Evolutionary conservation across 306 rosid genomes (phyloP), one percentile per base, ranked within the genome.

Genomic region (Oemleria cerasiformis): DNA sequence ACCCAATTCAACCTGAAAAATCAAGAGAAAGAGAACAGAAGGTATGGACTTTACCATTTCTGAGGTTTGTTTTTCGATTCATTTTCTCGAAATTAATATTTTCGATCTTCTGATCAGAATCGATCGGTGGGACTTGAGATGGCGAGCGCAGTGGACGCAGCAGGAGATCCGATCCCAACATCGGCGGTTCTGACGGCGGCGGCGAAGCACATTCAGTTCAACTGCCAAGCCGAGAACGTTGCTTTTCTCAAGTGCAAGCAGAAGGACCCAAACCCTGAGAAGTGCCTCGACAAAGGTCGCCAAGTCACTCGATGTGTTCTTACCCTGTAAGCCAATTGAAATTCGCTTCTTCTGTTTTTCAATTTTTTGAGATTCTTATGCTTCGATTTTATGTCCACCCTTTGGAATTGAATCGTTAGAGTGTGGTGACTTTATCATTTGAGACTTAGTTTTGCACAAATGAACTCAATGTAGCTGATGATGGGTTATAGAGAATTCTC

Each of bases 221-320:
- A 80, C 65, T 94, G 97, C 83, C 92, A 87, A 43, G 63, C 85
- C 9, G 97, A 91, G 87, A 94, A 91, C 65, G 73, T 94, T 83
- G 98, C 84, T 9, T 94, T 89, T 49, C 87, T 94, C 48, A 92
- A 86, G 84, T 91, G 98, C 80, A 94, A 94, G 90, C 85, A 83
- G 92, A 86, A 86, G 77, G 98, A 94, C 73, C 85, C 77, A 2
- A 87, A 94, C 77, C 98, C 97, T 6, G 98, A 94, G 75, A 94
- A 91, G 74, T 94, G 98, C 36, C 92, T 94, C 42, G 92, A 89
- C 19, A 86, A 87, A 70, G 98, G 98, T 38, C 96, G 88, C 19
- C 86, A 94, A 34, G 96, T 91, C 75, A 94, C 96, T 17, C 95
- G 96, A 54, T 94, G 98, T 71, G 96, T 86, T 70, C 97, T 91